Base-by-base conservation (phyloP, 345 rosid genomes). In the Cardiospermum halicacabum region DNA sequence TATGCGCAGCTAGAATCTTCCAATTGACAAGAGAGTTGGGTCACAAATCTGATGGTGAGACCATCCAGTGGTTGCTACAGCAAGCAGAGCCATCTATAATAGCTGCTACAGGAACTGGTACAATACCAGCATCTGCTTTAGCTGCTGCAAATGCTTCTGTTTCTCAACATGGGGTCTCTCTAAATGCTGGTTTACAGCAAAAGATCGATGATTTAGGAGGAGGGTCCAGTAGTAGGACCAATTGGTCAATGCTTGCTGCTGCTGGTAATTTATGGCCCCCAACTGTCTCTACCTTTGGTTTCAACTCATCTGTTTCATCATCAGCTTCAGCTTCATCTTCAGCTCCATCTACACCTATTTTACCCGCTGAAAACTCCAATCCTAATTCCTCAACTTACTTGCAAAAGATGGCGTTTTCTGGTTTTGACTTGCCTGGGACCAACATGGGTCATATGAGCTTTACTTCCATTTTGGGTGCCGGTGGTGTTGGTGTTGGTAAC, bases 11-110 rank as follows among this genome's bases (percentile, higher is more conserved):
- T 27, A 83, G 98, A 85, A 92, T 92, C 69, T 92, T 92, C 55
- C 98, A 92, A 59, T 81, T 92, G 75, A 92, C 98, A 45, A 84
- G 98, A 58, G 98, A 92, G 81, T 81, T 92, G 82, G 98, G 96
- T 71, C 96, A 92, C 64, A 92, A 92, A 83, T 92, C 98, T 3
- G 98, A 92, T 67, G 98, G 98, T 7, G 96, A 92, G 69, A 92
- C 98, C 24, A 92, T 92, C 48, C 98, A 89, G 81, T 92, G 98
- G 98, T 73, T 92, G 19, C 77, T 92, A 32, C 98, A 92, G 47
- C 98, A 92, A 67, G 95, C 98, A 7, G 98, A 92, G 66, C 96
- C 98, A 7, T 92, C 96, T 0, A 92, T 92, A 56, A 78, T 92
- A 39, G 89, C 98, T 34, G 91, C 96, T 37, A 92, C 98, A 0